Evolutionary conservation across 805 yeast genomes (phyloP).

Genomic region (Grigorovia transvaalensis): DNA sequence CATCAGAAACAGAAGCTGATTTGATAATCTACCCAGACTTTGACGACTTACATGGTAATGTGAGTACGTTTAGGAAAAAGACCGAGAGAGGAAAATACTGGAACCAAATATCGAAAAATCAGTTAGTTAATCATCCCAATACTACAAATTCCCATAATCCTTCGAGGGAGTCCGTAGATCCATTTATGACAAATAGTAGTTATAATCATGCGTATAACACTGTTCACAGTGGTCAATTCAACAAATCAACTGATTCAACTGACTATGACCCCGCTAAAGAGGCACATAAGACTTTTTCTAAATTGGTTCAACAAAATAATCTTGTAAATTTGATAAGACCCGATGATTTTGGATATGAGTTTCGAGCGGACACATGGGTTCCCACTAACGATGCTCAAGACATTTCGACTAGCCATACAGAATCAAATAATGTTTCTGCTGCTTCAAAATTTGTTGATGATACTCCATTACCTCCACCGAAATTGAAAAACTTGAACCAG

Average conservation of each 20-base stretch:
- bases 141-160: background rate
- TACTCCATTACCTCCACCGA: background rate
- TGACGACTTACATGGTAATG: constrained; percentile 8
- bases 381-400: constrained; percentile 5
- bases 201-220: too few species aligned
- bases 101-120: background rate
- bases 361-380: constrained; percentile 10
- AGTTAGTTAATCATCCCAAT: background rate
- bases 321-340: constrained; percentile 8
- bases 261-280: constrained; percentile 22
- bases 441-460: background rate
- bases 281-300: constrained; percentile 22
- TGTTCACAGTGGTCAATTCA: too few species aligned
- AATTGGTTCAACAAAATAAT: constrained; percentile 16
- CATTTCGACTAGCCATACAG: constrained; percentile 7
- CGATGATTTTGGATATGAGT: constrained; percentile 7
- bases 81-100: background rate
- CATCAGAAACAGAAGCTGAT: constrained; percentile 4
- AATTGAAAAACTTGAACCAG: background rate
- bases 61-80: constrained; percentile 8
- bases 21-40: constrained; percentile 4
- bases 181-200: too few species aligned
- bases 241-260: background rate
- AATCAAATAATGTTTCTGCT: background rate
- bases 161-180: background rate